Evolutionary conservation across 495 filamentous ascomycete genomes (phyloP), one percentile per base, ranked within the genome.

Genomic region (Penicillium manginii): DNA sequence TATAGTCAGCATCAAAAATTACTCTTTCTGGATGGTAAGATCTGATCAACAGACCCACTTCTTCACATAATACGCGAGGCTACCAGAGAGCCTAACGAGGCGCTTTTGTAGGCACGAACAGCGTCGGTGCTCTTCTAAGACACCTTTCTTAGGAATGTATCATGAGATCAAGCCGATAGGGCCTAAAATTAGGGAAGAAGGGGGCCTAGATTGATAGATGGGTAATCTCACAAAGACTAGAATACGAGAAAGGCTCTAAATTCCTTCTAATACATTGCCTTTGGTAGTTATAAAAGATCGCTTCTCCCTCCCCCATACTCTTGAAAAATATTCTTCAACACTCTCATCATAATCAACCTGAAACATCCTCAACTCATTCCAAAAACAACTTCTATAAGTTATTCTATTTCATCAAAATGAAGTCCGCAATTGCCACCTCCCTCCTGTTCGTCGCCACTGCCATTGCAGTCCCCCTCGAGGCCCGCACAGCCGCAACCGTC

Each of bases 381-480:
- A 17, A 17, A 43, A 43, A 9, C 35, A 14, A 17, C 18, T 7
- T 43, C 9, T 14, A 37, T 10, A 10, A 37, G 5, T 4, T 18
- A 5, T 43, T 50, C 2, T n/a, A 21, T 23, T 31, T 2, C 7
- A 18, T 62, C 62, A 68, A 56, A n/a, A 71, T 71, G 68, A 64
- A 68, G 65, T 60, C 50, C n/a, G 48, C 55, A 40, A 21, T 60
- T 37, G 48, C 59, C 29, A 14, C 60, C 35, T 6, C 51, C 50
- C 54, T 64, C 42, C 37, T 65, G 43, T 26, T 73, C 29, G 65
- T 45, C 26, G 43, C 55, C 50, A 29, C 45, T n/a, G 47, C 58
- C 45, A 43, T 60, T 19, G 62, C 65, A 19, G 54, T 54, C 4
- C 59, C 61, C 4, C 18, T 67, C 8, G 64, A 62, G 23, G 54